Percentiles rank a stretch among this genome's conserved stretches.
Conservation (phyloP, 306 rosid species). For the Citrullus mucosospermus region DNA sequence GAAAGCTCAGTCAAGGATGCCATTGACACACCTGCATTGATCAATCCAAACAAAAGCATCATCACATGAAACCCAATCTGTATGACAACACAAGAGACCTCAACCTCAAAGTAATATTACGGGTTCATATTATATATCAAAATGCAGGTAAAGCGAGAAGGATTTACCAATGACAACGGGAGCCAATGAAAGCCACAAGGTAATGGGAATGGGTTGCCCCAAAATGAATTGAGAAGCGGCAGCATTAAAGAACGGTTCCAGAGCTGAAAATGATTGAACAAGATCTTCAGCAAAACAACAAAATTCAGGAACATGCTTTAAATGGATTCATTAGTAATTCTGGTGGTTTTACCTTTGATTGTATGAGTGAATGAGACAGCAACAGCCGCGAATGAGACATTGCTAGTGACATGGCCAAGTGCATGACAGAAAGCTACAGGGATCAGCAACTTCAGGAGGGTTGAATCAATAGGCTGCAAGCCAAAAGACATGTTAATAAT, state of each 20-base stretch:
- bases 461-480: constrained; percentile 34
- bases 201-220: constrained; percentile 32
- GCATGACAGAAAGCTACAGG: constrained; percentile 52
- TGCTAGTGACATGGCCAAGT: constrained; percentile 43
- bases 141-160: not conserved
- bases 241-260: constrained; percentile 53
- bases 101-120: not conserved
- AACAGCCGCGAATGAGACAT: constrained; percentile 49
- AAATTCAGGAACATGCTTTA: not conserved
- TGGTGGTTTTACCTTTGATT: constrained; percentile 21
- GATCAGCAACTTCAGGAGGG: constrained; percentile 28
- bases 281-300: not conserved
- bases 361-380: constrained; percentile 55
- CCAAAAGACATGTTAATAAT: not conserved
- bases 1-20: constrained; percentile 52
- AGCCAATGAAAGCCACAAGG: constrained; percentile 38
- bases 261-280: constrained; percentile 22
- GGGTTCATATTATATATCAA: not conserved
- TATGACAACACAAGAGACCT: not conserved
- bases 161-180: constrained; percentile 43
- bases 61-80: not conserved
- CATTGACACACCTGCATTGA: constrained; percentile 37
- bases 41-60: not conserved
- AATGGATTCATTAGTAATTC: not conserved
- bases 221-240: constrained; percentile 42